Conservation (phyloP, 345 rosid genomes). For the Dipteronia dyeriana region DNA sequence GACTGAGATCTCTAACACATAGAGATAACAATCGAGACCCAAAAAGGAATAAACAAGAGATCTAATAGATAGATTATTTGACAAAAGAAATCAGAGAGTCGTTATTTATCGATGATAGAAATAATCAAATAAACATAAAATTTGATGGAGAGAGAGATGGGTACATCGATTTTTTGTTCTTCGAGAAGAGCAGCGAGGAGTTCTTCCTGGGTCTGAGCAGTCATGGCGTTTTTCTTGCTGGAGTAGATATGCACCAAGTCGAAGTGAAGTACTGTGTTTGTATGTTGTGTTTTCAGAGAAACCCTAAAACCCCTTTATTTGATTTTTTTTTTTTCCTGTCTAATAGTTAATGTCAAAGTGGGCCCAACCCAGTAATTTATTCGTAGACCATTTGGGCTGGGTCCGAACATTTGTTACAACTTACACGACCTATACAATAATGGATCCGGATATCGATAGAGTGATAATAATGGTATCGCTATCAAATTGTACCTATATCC, state of each 20-base stretch:
- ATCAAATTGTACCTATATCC: too few species aligned
- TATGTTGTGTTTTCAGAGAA: neutral
- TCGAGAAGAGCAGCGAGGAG: constrained; percentile 66
- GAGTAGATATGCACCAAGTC: neutral
- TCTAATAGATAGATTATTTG: neutral
- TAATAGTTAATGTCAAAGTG: too few species aligned
- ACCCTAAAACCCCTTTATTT: constrained; percentile 20
- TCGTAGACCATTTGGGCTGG: too few species aligned
- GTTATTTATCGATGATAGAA: too few species aligned
- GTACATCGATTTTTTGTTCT: constrained; percentile 64
- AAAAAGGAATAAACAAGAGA: neutral
- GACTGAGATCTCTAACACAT: neutral
- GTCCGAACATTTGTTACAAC: too few species aligned
- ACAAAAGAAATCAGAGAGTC: neutral
- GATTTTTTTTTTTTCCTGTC: too few species aligned
- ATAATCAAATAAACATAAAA: too few species aligned
- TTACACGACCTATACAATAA: too few species aligned
- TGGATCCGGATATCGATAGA: too few species aligned
- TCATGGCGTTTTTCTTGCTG: constrained; percentile 40
- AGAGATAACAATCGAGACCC: neutral
- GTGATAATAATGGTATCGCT: too few species aligned
- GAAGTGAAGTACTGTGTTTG: neutral
- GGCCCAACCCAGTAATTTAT: too few species aligned
- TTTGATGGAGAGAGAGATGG: neutral
- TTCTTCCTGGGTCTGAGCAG: constrained; percentile 66